A percentile compares a stretch with the other conserved stretches of the same genome.
These are phyloP conservation scores for Russula griseocarnosa DNA, from an alignment of 768 basidiomycete species.

Conservation along the genomic window DNA sequence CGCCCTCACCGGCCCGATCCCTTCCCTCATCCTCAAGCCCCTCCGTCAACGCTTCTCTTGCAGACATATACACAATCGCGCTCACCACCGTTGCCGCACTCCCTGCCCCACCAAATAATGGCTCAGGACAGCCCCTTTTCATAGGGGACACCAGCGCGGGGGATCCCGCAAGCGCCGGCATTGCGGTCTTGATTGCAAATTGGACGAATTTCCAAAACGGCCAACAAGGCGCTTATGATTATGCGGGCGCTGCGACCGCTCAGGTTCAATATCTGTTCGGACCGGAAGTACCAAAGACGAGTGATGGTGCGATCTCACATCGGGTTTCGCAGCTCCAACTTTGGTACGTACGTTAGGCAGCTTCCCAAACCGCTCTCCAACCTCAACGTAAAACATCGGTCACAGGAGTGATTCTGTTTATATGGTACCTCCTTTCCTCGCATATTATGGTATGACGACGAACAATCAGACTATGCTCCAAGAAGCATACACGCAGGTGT, in stretches of 20 bases:
- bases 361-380: no score
- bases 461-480: constrained; percentile 53
- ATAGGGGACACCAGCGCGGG: constrained; percentile 57
- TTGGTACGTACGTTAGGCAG: constrained; percentile 45
- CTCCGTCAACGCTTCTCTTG: constrained; percentile 37
- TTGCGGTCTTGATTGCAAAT: constrained; percentile 61
- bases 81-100: constrained; percentile 47
- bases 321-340: constrained; percentile 63
- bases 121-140: constrained; percentile 53
- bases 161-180: constrained; percentile 77
- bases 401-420: constrained; percentile 73
- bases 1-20: constrained; percentile 32
- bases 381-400: not conserved
- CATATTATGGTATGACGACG: constrained; percentile 71
- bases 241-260: constrained; percentile 56
- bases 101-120: constrained; percentile 40
- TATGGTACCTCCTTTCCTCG: constrained; percentile 85
- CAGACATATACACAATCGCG: constrained; percentile 56
- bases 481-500: constrained; percentile 61
- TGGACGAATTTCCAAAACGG: constrained; percentile 40
- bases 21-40: constrained; percentile 30
- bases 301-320: constrained; percentile 81
- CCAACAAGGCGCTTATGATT: constrained; percentile 44
- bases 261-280: constrained; percentile 62
- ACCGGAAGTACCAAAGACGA: constrained; percentile 51